Evolutionary conservation across 192 early-diverging fungal species (phyloP).

Genomic region (Backusella macrospora): DNA sequence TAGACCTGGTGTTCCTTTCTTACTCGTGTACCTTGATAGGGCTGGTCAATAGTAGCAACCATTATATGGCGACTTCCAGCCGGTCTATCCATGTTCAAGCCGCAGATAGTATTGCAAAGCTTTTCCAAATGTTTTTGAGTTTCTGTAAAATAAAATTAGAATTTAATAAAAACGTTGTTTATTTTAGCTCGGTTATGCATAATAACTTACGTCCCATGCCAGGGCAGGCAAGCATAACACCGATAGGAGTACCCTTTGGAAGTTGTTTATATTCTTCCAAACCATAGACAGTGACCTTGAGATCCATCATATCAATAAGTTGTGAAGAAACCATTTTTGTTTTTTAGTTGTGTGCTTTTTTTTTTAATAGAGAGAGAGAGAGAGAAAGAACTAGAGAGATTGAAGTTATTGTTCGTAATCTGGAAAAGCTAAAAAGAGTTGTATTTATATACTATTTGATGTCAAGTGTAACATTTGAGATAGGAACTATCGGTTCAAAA

Average conservation of each 20-base stretch:
- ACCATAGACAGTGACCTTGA: not conserved
- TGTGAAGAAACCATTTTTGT: not conserved
- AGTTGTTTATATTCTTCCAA: conserved; percentile 5
- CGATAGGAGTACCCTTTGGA: not conserved
- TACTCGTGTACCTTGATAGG: not conserved
- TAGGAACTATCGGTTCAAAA: not conserved
- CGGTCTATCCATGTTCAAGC: not conserved
- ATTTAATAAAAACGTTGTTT: not conserved
- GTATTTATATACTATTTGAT: not conserved
- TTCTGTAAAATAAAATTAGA: not conserved
- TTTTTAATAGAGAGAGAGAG: not conserved
- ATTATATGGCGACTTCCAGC: not conserved
- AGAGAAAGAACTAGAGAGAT: not conserved
- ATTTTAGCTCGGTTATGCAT: not conserved
- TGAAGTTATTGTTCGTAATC: not conserved
- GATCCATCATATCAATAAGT: not conserved
- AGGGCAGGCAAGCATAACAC: not conserved
- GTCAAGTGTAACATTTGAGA: not conserved
- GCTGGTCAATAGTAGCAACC: not conserved
- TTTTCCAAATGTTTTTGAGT: conserved; percentile 9
- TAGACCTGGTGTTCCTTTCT: not conserved
- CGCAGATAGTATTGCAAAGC: not conserved
- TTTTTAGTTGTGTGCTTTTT: not conserved
- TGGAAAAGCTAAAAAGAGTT: not conserved
- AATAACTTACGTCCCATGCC: conserved; percentile 7